A percentile compares a stretch with the other conserved stretches of the same genome.
These are phyloP conservation scores for Isochrysis galbana DNA, from an alignment of 78 protist genomes.

Conservation along the genomic window DNA sequence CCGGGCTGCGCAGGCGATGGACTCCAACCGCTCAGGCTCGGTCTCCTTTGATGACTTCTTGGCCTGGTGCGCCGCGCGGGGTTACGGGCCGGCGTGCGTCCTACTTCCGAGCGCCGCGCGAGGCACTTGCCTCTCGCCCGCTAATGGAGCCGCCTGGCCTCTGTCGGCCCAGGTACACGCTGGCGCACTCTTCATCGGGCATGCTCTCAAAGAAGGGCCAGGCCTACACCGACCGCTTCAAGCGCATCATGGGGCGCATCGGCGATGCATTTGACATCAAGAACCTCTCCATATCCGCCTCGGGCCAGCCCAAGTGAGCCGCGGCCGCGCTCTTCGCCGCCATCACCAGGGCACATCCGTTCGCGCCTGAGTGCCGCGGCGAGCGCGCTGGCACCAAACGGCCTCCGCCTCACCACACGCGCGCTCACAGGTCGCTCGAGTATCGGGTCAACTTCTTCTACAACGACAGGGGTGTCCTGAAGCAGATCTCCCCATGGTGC, in stretches of 20 bases:
- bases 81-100: too few relatives aligned
- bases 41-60: neutral
- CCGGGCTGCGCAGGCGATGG: neutral
- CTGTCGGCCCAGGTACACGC: too few relatives aligned
- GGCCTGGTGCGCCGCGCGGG: too few relatives aligned
- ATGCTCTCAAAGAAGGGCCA: neutral
- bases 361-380: too few relatives aligned
- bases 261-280: neutral
- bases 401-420: too few relatives aligned
- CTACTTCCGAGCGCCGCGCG: too few relatives aligned
- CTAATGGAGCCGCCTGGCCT: too few relatives aligned
- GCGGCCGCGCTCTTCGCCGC: too few relatives aligned
- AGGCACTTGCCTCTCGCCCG: too few relatives aligned
- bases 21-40: neutral
- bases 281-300: neutral
- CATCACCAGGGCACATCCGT: too few relatives aligned
- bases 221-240: neutral
- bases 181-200: neutral
- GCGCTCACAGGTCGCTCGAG: neutral
- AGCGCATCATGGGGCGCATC: neutral
- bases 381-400: too few relatives aligned
- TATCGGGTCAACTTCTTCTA: neutral
- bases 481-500: conserved; percentile 49
- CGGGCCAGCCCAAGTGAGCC: too few relatives aligned
- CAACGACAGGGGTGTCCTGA: neutral